Evolutionary conservation across 495 filamentous ascomycete genomes (phyloP).

Genomic region (Lepraria neglecta): DNA sequence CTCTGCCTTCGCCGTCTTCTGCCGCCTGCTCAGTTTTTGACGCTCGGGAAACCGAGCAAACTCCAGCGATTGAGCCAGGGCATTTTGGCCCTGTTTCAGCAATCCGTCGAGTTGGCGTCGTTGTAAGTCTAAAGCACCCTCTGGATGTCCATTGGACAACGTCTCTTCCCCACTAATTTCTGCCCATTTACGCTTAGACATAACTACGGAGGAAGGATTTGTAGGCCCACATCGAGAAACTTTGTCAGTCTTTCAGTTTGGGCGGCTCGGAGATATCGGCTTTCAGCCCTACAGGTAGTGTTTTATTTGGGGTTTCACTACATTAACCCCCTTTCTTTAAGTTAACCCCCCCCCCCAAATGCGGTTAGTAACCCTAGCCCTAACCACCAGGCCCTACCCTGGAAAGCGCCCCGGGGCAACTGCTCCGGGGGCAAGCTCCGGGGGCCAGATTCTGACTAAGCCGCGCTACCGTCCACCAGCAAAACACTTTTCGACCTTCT

Average conservation of each 20-base stretch:
- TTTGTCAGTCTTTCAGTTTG: too few relatives aligned
- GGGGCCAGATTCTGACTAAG: too few relatives aligned
- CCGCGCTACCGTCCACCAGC: too few relatives aligned
- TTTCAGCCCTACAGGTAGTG: not conserved
- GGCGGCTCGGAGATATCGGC: constrained; percentile 1
- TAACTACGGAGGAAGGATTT: constrained; percentile 17
- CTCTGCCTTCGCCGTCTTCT: constrained; percentile 57
- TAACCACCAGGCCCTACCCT: too few relatives aligned
- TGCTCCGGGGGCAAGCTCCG: too few relatives aligned
- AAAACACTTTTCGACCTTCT: too few relatives aligned
- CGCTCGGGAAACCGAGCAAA: constrained; percentile 79
- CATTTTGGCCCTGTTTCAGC: constrained; percentile 51
- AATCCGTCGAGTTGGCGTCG: constrained; percentile 44
- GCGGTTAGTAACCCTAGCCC: too few relatives aligned
- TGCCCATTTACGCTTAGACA: constrained; percentile 46
- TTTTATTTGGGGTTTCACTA: not conserved
- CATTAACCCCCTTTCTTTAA: too few relatives aligned
- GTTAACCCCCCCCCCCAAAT: too few relatives aligned
- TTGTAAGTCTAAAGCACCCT: constrained; percentile 5
- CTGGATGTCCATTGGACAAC: not conserved
- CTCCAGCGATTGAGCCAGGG: constrained; percentile 65
- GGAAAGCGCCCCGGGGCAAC: too few relatives aligned
- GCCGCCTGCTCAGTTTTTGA: constrained; percentile 73
- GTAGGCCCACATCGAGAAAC: not conserved
- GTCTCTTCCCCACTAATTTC: constrained; percentile 30